Evolutionary conservation across 1,284 basidiomycete species (phyloP), one percentile per base, ranked within the genome.

Genomic region (Ceratobasidium sp.): DNA sequence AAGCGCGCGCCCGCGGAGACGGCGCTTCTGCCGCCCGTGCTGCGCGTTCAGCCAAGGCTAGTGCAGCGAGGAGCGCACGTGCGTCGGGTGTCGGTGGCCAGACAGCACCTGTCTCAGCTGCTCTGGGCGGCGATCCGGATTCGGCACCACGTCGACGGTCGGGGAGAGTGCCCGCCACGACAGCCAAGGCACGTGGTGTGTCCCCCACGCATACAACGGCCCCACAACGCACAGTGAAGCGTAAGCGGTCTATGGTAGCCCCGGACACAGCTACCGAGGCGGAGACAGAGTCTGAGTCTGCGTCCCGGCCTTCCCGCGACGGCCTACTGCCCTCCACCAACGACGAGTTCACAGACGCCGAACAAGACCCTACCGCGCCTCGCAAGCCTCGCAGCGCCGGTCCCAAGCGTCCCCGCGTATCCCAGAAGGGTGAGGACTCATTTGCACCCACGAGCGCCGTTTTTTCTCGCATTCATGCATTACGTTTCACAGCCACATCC

Each of bases 401-500:
- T 35, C 31, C 22, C 17, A 62, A 62, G 45, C 58, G 58, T 34
- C 58, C 58, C 2, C 58, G 58, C 2, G 42, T 62, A n/a, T 62
- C 58, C 15, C 58, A 62, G 7, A 62, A 47, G 45, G 57, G 58
- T 62, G 29, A 58, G 56, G 32, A 20, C 4, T 3, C 10, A 12
- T 42, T 22, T 15, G 34, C 3, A 38, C 8, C 42, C 8, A 20
- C 5, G 8, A 29, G 15, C 10, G 15, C 56, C 40, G 40, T 56
- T 58, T 58, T 58, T 58, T 58, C 58, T 47, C 20, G 58, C 58
- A 62, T 62, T 62, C 58, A 62, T 62, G 58, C 58, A 62, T 62
- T 62, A 62, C 58, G 58, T 62, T 62, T 62, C 58, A 62, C 58
- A 62, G 58, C 58, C 58, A 62, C 58, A 29, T 25, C 27, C 43